Conservation (phyloP, 176 grass and related monocot species). For the Coix lacrymajobi region DNA sequence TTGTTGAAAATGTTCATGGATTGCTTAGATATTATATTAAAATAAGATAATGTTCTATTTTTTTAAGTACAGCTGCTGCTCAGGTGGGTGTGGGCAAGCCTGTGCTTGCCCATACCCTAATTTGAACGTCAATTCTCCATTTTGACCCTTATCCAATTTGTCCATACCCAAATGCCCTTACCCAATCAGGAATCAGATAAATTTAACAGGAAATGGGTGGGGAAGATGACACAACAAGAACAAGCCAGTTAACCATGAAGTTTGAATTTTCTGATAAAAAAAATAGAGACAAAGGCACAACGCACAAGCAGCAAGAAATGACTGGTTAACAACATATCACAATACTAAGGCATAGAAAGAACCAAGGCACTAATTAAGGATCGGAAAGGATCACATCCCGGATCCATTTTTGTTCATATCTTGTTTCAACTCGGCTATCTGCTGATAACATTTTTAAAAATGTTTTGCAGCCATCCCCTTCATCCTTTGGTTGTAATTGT, state of each 20-base stretch:
- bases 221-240: neutral
- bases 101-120: neutral
- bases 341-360: neutral
- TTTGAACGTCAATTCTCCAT: neutral
- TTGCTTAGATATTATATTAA: neutral
- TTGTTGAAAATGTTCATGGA: neutral
- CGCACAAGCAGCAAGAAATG: neutral
- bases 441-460: constrained; percentile 6
- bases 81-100: neutral
- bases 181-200: neutral
- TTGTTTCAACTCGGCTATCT: neutral
- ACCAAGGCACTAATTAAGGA: neutral
- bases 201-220: neutral
- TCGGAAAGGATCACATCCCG: neutral
- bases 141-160: neutral
- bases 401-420: neutral
- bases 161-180: neutral
- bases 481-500: neutral
- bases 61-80: neutral
- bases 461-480: neutral
- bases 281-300: neutral
- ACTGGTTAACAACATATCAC: neutral
- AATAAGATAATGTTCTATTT: neutral
- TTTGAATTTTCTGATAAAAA: neutral
- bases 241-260: neutral